Base-by-base conservation (phyloP, 78 protist species). In the Dictyostelium citrinum region DNA sequence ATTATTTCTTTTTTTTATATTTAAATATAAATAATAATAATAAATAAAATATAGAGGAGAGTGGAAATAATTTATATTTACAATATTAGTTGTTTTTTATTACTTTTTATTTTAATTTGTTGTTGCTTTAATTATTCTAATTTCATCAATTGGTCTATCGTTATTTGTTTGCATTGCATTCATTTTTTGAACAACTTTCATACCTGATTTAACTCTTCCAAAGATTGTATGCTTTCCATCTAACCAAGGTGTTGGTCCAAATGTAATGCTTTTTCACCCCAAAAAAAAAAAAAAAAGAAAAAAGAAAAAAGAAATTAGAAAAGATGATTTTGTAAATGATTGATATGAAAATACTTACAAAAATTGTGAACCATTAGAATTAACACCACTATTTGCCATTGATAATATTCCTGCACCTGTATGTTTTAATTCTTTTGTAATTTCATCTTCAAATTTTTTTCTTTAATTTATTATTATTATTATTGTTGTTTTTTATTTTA, bases 191-290 rank as follows among this genome's bases (percentile, higher is more conserved):
- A 96, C 67, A n/a, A 86, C 79, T 35, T 24, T 39, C 97, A 97
- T 96, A 31, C 99, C 99, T 5, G 58, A 3, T 22, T 6, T 39
- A 27, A 97, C 91, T 39, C 99, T 90, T 1, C 99, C 98, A 77
- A 97, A 97, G 16, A 97, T 95, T 3, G 98, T 97, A 92, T 97
- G 98, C 46, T 97, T 97, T 9, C 97, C 97, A 55, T 97, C 97
- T 17, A 97, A 91, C 68, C 71, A 82, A 24, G 95, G 97, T 12
- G 95, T 33, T 7, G 98, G 98, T 9, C 97, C 98, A 16, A 97
- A 95, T 4, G 98, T 98, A 75, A 75, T 75, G 12, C 64, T 55
- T 55, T 20, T 55, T 55, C 22, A n/a, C 16, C 20, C 1, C 22
- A 49, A 49, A 49, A 49, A 1, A 4, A 2, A 39, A 39, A 55